A percentile compares a stretch with the other conserved stretches of the same genome.
Conservation (phyloP, 495 filamentous ascomycete species). For the Poronia punctata region DNA sequence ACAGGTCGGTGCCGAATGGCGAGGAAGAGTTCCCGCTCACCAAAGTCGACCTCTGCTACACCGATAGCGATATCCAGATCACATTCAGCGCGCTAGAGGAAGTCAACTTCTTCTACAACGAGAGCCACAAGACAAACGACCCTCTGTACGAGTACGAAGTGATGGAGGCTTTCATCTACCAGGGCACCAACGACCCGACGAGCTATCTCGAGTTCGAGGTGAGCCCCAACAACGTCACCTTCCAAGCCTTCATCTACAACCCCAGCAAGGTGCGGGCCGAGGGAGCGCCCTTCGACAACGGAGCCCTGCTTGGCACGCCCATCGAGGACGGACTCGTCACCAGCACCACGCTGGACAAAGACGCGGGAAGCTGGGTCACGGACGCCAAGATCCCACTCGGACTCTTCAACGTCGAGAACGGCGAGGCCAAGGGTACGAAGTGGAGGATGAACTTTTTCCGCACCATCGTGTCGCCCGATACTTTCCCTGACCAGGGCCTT, state of each 20-base stretch:
- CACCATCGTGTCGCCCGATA: slow-evolving; percentile 23
- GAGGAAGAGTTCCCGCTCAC: slow-evolving; percentile 21
- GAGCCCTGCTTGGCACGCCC: slow-evolving; percentile 14
- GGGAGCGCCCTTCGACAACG: slow-evolving; percentile 18
- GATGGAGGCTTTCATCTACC: slow-evolving; percentile 29
- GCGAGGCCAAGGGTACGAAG: slow-evolving; percentile 21
- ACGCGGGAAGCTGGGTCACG: slow-evolving; percentile 20
- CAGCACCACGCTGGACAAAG: slow-evolving; percentile 20
- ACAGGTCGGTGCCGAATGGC: slow-evolving; percentile 19
- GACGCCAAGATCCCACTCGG: slow-evolving; percentile 21
- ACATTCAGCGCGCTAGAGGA: slow-evolving; percentile 25
- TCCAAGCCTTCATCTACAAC: slow-evolving; percentile 32
- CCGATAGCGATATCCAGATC: slow-evolving; percentile 20
- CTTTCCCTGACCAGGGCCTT: slow-evolving; percentile 22
- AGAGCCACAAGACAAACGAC: slow-evolving; percentile 23
- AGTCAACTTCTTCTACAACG: slow-evolving; percentile 28
- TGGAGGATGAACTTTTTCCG: slow-evolving; percentile 34
- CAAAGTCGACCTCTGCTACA: slow-evolving; percentile 28
- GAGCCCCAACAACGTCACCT: slow-evolving; percentile 30
- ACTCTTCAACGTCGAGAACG: slow-evolving; percentile 28
- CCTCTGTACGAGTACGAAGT: slow-evolving; percentile 28
- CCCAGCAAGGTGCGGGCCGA: slow-evolving; percentile 24
- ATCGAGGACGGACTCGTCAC: slow-evolving; percentile 22
- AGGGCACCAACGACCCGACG: slow-evolving; percentile 25
- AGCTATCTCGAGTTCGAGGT: slow-evolving; percentile 31